Evolutionary conservation across 2,329 filamentous ascomycete species (phyloP), one percentile per base, ranked within the genome.

Genomic region (Colletotrichum melonis): DNA sequence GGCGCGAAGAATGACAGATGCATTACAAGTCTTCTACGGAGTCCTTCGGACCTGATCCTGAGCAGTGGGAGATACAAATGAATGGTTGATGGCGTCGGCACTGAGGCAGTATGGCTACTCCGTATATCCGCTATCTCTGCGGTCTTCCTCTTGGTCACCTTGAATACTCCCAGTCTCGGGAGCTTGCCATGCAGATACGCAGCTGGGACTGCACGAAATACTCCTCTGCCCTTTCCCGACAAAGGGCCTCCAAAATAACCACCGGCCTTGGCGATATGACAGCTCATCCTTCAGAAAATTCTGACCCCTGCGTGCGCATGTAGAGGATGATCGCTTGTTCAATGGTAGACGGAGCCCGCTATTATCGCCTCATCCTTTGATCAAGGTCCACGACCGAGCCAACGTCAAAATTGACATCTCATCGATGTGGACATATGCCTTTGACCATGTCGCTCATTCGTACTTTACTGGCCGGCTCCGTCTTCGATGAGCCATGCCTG

Each of bases 151-250:
- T 28, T 12, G 19, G 19, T 49, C 42, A 24, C 58, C 38, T 19
- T 19, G 14, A 42, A 42, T 42, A 42, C 38, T 55, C 26, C 42
- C 54, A 55, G n/a, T 19, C 59, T 55, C 26, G 38, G 46, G 66
- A 49, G 46, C 32, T 55, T 69, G 22, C 54, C 49, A 57, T 72
- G 69, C 69, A 72, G 64, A 22, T 57, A 28, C 59, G 32, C 54
- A 55, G 59, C 59, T 56, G 65, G 54, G 42, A 54, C 59, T 72
- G 59, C 69, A 69, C 54, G 54, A 59, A 64, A 72, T 68, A 72
- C 46, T 49, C 57, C 57, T 62, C 49, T 42, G 28, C 35, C 26
- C 24, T 14, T 54, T 38, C 55, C 58, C 64, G 24, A 54, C 46
- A 19, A 59, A 68, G n/a, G 69, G 14, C 59, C n/a, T 69, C 54